These are phyloP conservation scores for Endothia cerciana DNA, from an alignment of 2,329 filamentous ascomycete genomes.

Conservation along the genomic window DNA sequence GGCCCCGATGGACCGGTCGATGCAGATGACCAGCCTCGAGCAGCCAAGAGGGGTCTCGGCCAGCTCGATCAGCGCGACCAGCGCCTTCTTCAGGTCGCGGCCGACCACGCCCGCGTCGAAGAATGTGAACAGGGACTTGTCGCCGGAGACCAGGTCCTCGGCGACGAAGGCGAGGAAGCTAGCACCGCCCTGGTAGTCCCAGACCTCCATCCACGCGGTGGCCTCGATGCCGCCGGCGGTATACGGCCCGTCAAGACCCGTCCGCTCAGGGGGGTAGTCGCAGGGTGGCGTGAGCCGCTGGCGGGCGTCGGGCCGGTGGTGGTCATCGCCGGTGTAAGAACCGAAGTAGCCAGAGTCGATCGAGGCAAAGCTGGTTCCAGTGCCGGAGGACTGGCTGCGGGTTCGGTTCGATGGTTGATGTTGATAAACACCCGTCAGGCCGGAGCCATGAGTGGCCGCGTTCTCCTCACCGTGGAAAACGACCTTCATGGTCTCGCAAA, in stretches of 20 bases:
- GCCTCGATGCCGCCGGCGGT: constrained; percentile 42
- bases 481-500: constrained; percentile 92
- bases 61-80: constrained; percentile 90
- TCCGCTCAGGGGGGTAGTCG: constrained; percentile 40
- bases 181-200: constrained; percentile 82
- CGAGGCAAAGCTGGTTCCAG: constrained; percentile 21
- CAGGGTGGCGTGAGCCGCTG: constrained; percentile 52
- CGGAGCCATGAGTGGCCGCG: constrained; percentile 75
- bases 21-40: constrained; percentile 76
- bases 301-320: constrained; percentile 32
- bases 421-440: constrained; percentile 77
- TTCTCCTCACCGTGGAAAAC: constrained; percentile 97
- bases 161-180: constrained; percentile 87
- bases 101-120: constrained; percentile 74
- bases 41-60: constrained; percentile 78
- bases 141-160: constrained; percentile 55
- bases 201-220: constrained; percentile 74
- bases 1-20: constrained; percentile 71
- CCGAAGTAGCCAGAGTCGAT: constrained; percentile 30
- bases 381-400: constrained; percentile 9
- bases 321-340: constrained; percentile 32
- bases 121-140: constrained; percentile 82
- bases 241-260: constrained; percentile 34
- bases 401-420: constrained; percentile 24
- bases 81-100: constrained; percentile 84